A percentile compares a stretch with the other conserved stretches of the same genome.
These are phyloP conservation scores for Ophiostoma sp. DNA, from an alignment of 2,329 filamentous ascomycete species.

Conservation along the genomic window DNA sequence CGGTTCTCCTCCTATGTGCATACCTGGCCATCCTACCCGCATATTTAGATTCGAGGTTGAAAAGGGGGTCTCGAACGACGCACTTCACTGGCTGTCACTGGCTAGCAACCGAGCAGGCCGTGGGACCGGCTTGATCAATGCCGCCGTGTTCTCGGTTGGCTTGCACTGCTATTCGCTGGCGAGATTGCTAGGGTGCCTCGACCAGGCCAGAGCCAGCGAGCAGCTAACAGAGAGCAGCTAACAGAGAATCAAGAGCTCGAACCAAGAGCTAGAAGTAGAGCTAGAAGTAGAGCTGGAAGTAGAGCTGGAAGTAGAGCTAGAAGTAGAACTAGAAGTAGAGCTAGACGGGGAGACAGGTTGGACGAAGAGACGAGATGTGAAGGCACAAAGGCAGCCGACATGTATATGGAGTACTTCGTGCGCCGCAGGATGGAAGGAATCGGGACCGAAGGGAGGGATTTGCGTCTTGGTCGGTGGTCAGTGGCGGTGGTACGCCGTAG, in stretches of 20 bases:
- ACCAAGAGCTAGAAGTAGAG: too few species aligned
- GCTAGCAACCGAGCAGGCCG: neutral
- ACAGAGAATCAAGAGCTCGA: too few species aligned
- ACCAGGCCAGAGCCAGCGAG: neutral
- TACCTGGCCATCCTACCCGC: too few species aligned
- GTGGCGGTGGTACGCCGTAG: neutral
- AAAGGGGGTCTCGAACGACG: too few species aligned
- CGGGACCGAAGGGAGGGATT: too few species aligned
- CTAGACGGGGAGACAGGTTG: neutral
- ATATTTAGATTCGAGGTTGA: too few species aligned
- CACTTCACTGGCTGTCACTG: neutral
- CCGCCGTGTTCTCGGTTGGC: constrained; percentile 19
- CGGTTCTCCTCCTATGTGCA: too few species aligned
- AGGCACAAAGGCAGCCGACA: neutral
- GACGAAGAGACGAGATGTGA: constrained; percentile 17
- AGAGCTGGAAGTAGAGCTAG: neutral
- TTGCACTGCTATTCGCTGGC: constrained; percentile 18
- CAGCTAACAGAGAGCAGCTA: too few species aligned
- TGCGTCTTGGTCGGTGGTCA: too few species aligned
- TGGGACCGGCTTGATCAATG: constrained; percentile 24
- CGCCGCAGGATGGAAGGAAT: too few species aligned
- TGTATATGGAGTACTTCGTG: too few species aligned
- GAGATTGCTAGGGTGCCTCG: neutral
- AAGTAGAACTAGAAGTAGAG: neutral
- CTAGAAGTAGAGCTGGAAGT: too few species aligned